Conservation (phyloP, 2,329 filamentous ascomycete genomes). For the Xylariaceae sp. region DNA sequence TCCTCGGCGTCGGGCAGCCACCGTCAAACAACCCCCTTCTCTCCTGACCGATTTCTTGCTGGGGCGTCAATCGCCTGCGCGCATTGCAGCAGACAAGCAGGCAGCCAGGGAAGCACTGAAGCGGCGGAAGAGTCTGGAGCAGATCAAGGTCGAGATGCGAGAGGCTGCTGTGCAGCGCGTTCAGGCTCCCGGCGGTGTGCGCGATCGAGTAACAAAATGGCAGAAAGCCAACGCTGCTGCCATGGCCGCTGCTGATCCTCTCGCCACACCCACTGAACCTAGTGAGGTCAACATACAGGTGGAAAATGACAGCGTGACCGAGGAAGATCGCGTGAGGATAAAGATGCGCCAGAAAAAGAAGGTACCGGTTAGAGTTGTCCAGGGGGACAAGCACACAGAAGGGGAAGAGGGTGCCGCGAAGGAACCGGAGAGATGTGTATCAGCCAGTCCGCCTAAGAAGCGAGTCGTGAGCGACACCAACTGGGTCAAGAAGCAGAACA, state of each 20-base stretch:
- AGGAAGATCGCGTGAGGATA: slow-evolving; percentile 59
- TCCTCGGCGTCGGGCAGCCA: slow-evolving; percentile 28
- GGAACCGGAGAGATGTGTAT: slow-evolving; percentile 38
- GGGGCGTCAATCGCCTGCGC: slow-evolving; percentile 44
- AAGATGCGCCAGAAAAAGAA: slow-evolving; percentile 49
- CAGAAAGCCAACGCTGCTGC: slow-evolving; percentile 73
- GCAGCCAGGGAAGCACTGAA: slow-evolving; percentile 37
- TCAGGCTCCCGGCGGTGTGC: slow-evolving; percentile 65
- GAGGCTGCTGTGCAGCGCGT: slow-evolving; percentile 57
- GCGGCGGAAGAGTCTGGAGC: slow-evolving; percentile 57
- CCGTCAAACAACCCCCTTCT: slow-evolving; percentile 26
- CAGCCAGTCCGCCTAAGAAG: slow-evolving; percentile 73
- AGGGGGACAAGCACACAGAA: slow-evolving; percentile 29
- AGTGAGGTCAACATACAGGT: slow-evolving; percentile 60
- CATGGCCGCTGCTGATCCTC: slow-evolving; percentile 50
- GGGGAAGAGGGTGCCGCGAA: slow-evolving; percentile 31
- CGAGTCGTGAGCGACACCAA: slow-evolving; percentile 90
- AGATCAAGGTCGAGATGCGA: slow-evolving; percentile 59
- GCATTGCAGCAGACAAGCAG: slow-evolving; percentile 46
- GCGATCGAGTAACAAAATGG: slow-evolving; percentile 79
- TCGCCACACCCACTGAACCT: slow-evolving; percentile 55
- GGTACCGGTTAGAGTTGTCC: slow-evolving; percentile 32
- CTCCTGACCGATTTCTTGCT: slow-evolving; percentile 32
- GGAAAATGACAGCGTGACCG: slow-evolving; percentile 60
- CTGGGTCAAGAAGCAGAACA: slow-evolving; percentile 67